Conservation (phyloP, 2,329 filamentous ascomycete genomes). For the Botrytis pseudocinerea region DNA sequence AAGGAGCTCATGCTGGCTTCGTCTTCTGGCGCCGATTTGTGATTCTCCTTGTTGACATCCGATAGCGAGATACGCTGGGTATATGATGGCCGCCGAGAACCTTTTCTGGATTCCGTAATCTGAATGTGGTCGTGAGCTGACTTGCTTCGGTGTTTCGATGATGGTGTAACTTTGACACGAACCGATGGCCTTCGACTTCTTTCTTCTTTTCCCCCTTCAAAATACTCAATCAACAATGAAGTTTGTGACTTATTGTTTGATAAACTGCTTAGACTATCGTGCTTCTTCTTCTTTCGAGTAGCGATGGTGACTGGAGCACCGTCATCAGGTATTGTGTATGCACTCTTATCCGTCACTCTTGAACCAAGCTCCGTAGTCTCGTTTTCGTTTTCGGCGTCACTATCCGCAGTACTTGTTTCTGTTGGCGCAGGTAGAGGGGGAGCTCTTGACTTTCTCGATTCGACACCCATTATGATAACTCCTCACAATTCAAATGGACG, state of each 20-base stretch:
- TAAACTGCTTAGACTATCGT: slow-evolving; percentile 50
- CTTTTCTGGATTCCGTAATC: slow-evolving; percentile 74
- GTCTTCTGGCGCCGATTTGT: slow-evolving; percentile 56
- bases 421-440: slow-evolving; percentile 78
- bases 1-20: slow-evolving; percentile 70
- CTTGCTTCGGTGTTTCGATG: slow-evolving; percentile 48
- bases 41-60: slow-evolving; percentile 46
- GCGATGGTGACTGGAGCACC: slow-evolving; percentile 90
- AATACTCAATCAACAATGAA: slow-evolving; percentile 74
- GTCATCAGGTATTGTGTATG: slow-evolving; percentile 81
- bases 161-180: slow-evolving; percentile 70
- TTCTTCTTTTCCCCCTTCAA: slow-evolving; percentile 64
- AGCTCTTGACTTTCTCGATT: slow-evolving; percentile 50
- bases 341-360: slow-evolving; percentile 64
- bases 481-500: slow-evolving; percentile 20
- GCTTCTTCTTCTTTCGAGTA: slow-evolving; percentile 64
- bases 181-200: slow-evolving; percentile 64
- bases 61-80: slow-evolving; percentile 66
- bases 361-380: slow-evolving; percentile 63
- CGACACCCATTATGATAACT: slow-evolving; percentile 39
- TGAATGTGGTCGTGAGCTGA: slow-evolving; percentile 73
- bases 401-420: slow-evolving; percentile 54
- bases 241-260: slow-evolving; percentile 63
- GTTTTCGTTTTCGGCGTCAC: slow-evolving; percentile 57
- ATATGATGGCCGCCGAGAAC: slow-evolving; percentile 69